Conservation (phyloP, 495 filamentous ascomycete genomes). For the Extremus antarcticus region DNA sequence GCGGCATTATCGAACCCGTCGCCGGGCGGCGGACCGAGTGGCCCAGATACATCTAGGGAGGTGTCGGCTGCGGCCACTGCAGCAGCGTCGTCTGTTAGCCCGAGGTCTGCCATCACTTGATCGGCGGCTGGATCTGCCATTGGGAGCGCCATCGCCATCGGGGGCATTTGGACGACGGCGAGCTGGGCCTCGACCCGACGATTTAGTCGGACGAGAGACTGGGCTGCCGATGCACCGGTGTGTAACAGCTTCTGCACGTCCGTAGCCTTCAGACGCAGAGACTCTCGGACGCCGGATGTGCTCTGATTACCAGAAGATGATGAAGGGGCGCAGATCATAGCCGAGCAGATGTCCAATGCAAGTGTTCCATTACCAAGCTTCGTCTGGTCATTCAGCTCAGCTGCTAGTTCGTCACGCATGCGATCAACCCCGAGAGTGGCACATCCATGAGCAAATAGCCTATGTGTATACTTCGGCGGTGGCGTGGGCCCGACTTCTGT, state of each 20-base stretch:
- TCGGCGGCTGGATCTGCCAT: slow-evolving; percentile 10
- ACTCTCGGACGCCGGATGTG: slow-evolving; percentile 50
- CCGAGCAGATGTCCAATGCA: slow-evolving; percentile 62
- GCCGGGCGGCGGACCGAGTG: neutral
- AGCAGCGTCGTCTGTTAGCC: slow-evolving; percentile 18
- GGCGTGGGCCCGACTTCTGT: slow-evolving; percentile 48
- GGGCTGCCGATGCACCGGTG: slow-evolving; percentile 49
- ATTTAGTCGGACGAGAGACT: slow-evolving; percentile 63
- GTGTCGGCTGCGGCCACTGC: slow-evolving; percentile 15
- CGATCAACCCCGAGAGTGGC: slow-evolving; percentile 59
- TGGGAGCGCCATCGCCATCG: slow-evolving; percentile 1
- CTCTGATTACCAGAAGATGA: slow-evolving; percentile 21
- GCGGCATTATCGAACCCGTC: slow-evolving; percentile 2
- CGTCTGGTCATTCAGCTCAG: slow-evolving; percentile 55
- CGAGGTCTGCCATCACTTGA: slow-evolving; percentile 22
- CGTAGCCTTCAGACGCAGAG: slow-evolving; percentile 52
- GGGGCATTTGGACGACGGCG: slow-evolving; percentile 14
- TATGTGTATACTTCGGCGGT: slow-evolving; percentile 69
- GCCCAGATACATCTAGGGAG: neutral
- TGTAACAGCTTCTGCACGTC: slow-evolving; percentile 50
- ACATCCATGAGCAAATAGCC: slow-evolving; percentile 54
- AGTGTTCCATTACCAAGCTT: slow-evolving; percentile 45
- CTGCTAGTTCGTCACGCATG: slow-evolving; percentile 51
- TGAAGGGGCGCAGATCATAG: slow-evolving; percentile 60
- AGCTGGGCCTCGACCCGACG: slow-evolving; percentile 57